Evolutionary conservation across 192 early-diverging fungal species (phyloP), one percentile per base, ranked within the genome.

Genomic region (Backusella mclennaniae): DNA sequence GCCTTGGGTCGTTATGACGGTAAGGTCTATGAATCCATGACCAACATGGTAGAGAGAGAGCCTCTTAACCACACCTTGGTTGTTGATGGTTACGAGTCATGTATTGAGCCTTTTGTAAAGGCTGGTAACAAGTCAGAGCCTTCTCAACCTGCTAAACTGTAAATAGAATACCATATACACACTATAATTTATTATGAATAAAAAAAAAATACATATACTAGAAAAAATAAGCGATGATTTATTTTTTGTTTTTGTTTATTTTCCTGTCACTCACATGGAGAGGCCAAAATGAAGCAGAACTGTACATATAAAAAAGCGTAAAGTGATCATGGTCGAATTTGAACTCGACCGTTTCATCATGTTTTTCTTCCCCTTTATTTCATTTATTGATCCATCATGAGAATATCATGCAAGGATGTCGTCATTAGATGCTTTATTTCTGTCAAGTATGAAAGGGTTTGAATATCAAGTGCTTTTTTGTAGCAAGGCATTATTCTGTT

Each of bases 1-100:
- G 90, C 93, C 11, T 80, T 97, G 42, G 95, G 92, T 21, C 84
- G 91, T 29, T 88, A 84, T 59, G 93, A 95, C 73, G 94, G 94
- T 66, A 87, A 90, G 72, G 91, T 94, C 23, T 97, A 97, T 52
- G 94, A 95, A 74, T 81, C 86, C 73, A 90, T 93, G 82, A 85
- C 92, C 21, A 78, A 91, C 83, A 90, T 88, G 90, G 95, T 92
- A 0, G 88, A 90, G 66, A 82, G 85, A 59, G 93, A 96, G 35
- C 95, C 95, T 4, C 82, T 94, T 70, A 96, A 96, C 80, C 81
- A 89, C 21, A 88, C 85, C 29, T 78, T 84, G 73, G 91, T 91
- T 21, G 80, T 87, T 6, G 81, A 84, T 12, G 85, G 83, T n/a
- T 92, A 92, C 71, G 87, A 90, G 39, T 67, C 84, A 67, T 86